These are phyloP conservation scores for Bryoglossum gracile DNA, from an alignment of 495 filamentous ascomycete genomes.

Conservation along the genomic window DNA sequence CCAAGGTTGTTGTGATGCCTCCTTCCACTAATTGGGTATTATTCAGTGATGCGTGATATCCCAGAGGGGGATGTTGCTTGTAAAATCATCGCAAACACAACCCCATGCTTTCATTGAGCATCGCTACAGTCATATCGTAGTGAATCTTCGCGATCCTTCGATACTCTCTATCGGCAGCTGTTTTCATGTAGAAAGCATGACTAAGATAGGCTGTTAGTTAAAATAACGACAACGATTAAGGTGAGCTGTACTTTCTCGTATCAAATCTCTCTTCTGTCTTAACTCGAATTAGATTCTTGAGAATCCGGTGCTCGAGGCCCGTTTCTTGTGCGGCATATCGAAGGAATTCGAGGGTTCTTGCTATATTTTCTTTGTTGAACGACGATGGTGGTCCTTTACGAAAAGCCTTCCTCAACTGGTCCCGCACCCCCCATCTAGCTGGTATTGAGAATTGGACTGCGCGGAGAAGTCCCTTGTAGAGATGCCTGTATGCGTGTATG, in stretches of 20 bases:
- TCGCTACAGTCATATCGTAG: conserved; percentile 58
- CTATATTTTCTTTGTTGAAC: conserved; percentile 54
- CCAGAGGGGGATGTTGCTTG: neutral
- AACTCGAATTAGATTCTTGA: conserved; percentile 66
- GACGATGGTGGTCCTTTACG: conserved; percentile 44
- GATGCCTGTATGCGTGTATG: conserved; percentile 68
- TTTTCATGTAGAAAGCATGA: too few species aligned
- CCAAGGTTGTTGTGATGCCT: too few species aligned
- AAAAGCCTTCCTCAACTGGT: conserved; percentile 63
- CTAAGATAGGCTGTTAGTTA: too few species aligned
- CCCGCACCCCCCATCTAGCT: conserved; percentile 55
- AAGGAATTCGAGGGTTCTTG: conserved; percentile 73
- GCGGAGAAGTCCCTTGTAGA: conserved; percentile 66
- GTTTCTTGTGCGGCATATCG: conserved; percentile 53
- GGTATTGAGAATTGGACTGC: conserved; percentile 78
- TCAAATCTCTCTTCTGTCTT: too few species aligned
- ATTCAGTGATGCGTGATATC: too few species aligned
- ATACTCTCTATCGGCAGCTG: conserved; percentile 13
- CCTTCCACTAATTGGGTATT: too few species aligned
- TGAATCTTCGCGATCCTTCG: conserved; percentile 42
- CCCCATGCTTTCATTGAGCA: conserved; percentile 65
- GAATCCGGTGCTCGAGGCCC: conserved; percentile 72
- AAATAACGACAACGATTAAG: too few species aligned
- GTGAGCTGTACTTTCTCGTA: too few species aligned
- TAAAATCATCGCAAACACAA: conserved; percentile 53